These are phyloP conservation scores for Aspergillus quadrilineatus DNA, from an alignment of 2,329 filamentous ascomycete genomes.

Conservation along the genomic window DNA sequence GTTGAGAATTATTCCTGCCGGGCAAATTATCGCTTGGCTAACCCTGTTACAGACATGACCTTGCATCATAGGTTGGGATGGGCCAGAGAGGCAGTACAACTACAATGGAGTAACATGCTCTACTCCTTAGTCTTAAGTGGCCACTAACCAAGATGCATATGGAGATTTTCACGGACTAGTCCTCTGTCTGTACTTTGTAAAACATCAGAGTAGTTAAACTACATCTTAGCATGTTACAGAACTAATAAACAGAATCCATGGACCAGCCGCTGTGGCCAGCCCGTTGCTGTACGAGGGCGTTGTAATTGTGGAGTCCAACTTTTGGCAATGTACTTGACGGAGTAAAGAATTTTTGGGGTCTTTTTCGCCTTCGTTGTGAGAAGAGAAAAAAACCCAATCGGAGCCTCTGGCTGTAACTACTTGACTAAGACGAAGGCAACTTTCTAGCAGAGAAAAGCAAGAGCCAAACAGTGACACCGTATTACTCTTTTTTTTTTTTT, in stretches of 20 bases:
- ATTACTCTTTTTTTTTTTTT: not conserved
- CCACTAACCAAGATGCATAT: not conserved
- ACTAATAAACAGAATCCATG: not conserved
- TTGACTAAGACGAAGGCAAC: not conserved
- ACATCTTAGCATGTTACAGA: not conserved
- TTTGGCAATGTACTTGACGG: constrained; percentile 1
- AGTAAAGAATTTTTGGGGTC: not conserved
- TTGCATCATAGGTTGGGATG: not conserved
- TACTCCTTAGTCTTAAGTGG: not conserved
- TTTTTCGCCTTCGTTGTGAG: constrained; percentile 6
- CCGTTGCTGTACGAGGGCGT: not conserved
- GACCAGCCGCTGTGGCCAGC: constrained; percentile 3
- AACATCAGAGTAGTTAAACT: not conserved
- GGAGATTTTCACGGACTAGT: not conserved
- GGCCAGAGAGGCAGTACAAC: not conserved
- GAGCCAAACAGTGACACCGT: constrained; percentile 3
- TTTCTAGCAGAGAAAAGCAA: not conserved
- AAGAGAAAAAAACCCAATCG: constrained; percentile 3
- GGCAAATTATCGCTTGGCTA: not conserved
- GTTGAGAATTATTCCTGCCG: not conserved
- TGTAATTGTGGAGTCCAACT: constrained; percentile 3
- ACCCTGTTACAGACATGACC: not conserved
- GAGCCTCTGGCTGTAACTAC: not conserved
- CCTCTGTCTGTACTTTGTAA: not conserved
- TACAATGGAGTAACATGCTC: not conserved